Base-by-base conservation (phyloP, 495 filamentous ascomycete species). In the Glarea lozoyensis region DNA sequence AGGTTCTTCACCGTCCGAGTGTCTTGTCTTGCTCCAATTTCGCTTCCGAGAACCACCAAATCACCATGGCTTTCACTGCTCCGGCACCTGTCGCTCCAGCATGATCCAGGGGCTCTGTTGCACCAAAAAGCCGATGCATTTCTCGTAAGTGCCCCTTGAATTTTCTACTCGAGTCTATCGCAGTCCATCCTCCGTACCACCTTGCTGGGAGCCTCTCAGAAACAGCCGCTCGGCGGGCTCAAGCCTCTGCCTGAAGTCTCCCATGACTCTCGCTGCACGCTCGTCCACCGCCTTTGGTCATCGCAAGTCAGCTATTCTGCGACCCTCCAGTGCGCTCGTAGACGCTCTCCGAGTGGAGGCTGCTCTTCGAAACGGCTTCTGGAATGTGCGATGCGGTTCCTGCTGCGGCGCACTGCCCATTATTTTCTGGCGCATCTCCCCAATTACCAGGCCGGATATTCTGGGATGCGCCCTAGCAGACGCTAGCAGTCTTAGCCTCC, bases 221-320 rank as follows among this genome's bases (percentile, higher is more conserved):
- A n/a, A n/a, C n/a, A n/a, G n/a, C n/a, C n/a, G n/a, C n/a, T n/a
- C n/a, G n/a, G n/a, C n/a, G n/a, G n/a, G n/a, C n/a, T n/a, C n/a
- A n/a, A n/a, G n/a, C n/a, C n/a, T n/a, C n/a, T n/a, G n/a, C n/a
- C n/a, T n/a, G n/a, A n/a, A n/a, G n/a, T n/a, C 25, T 19, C 20
- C 41, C 3, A 27, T 21, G 16, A 19, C 27, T 3, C 11, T 7
- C 37, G 6, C 31, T 7, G n/a, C 6, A 11, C 6, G n/a, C n/a
- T 34, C n/a, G 5, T 16, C 35, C 38, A 46, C 42, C 48, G 42
- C 42, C 33, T 51, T 45, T 42, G 13, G 7, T n/a, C n/a, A 29
- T 29, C 7, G 25, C 25, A 41, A 46, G 46, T 42, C 37, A 46
- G 7, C 25, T 10, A 30, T 13, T 5, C n/a, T 3, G 25, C 7